Conservation (phyloP, 2,329 filamentous ascomycete species). For the Cadophora luteo-olivacea region DNA sequence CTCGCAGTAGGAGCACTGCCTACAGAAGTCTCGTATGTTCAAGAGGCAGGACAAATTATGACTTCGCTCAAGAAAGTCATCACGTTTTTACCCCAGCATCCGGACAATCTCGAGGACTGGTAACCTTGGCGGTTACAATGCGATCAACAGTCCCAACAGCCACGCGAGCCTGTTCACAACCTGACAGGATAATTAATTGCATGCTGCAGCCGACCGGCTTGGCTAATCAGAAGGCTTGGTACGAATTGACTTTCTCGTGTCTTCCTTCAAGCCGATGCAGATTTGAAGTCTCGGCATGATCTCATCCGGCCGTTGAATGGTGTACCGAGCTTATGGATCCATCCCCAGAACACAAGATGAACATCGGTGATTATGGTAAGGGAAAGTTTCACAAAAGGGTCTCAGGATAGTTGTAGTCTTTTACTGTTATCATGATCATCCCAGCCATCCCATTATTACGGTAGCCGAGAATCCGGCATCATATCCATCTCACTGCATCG, state of each 20-base stretch:
- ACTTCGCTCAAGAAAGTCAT: not conserved
- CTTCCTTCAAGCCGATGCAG: constrained; percentile 7
- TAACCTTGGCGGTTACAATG: not conserved
- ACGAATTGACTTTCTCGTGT: not conserved
- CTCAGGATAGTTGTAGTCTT: not conserved
- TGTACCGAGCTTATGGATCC: constrained; percentile 7
- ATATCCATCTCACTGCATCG: not conserved
- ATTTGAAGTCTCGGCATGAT: constrained; percentile 9
- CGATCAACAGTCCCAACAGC: not conserved
- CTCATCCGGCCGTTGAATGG: constrained; percentile 6
- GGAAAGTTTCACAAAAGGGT: not conserved
- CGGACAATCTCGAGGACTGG: not conserved
- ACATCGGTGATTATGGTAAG: not conserved
- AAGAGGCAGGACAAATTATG: too few species aligned
- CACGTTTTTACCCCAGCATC: not conserved
- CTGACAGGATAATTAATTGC: not conserved
- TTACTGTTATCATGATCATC: not conserved
- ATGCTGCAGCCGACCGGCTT: not conserved
- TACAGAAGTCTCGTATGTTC: too few species aligned
- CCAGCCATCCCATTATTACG: not conserved
- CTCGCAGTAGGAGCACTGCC: too few species aligned
- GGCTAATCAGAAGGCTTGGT: not conserved
- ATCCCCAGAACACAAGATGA: not conserved
- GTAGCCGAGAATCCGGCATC: not conserved
- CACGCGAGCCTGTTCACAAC: not conserved